Evolutionary conservation across 306 rosid species (phyloP), one percentile per base, ranked within the genome.

Genomic region (Amphicarpaea edgeworthii): DNA sequence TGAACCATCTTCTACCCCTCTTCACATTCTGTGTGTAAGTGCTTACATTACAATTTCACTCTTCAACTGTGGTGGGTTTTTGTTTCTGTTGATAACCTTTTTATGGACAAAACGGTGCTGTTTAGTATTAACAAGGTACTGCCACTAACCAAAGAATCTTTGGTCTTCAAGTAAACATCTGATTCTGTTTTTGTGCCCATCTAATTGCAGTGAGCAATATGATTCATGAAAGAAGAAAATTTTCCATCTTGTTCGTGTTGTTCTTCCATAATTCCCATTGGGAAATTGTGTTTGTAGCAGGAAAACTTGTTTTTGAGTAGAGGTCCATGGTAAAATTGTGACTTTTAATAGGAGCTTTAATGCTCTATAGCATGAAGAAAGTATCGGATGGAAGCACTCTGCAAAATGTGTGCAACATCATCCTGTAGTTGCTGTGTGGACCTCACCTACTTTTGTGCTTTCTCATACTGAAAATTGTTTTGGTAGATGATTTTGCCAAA

Each of bases 1-100:
- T 21, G 7, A 43, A 59, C 40, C 17, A 26, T 28, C 64, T 26
- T 6, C 66, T 58, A 5, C 67, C 6, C 7, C 55, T 50, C 58
- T 37, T 34, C 73, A 14, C 10, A 19, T 20, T 63, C 37, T 34
- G 54, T 58, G 40, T 28, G 83, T 77, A 78, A 83, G 74, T 68
- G 23, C 46, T 57, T 2, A 10, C 46, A 51, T 42, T 24, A 6
- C 37, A 23, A 24, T 57, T 57, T 57, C 63, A 24, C 63, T 24
- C 30, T 26, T 12, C 38, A 26, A 26, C 23, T 32, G 16, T 24
- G 2, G 1, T 26, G 12, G 38, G 24, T 24, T 57, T 24, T 57
- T 57, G 19, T 24, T 57, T 53, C 23, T 23, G 16, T 11, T 54
- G 0, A 21, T 54, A 3, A 54, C 60, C 30, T 4, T 54, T 54